phyloP scores from a whole-genome alignment of 2,329 filamentous ascomycete genomes.

The Cryoendolithus antarcticus region DNA sequence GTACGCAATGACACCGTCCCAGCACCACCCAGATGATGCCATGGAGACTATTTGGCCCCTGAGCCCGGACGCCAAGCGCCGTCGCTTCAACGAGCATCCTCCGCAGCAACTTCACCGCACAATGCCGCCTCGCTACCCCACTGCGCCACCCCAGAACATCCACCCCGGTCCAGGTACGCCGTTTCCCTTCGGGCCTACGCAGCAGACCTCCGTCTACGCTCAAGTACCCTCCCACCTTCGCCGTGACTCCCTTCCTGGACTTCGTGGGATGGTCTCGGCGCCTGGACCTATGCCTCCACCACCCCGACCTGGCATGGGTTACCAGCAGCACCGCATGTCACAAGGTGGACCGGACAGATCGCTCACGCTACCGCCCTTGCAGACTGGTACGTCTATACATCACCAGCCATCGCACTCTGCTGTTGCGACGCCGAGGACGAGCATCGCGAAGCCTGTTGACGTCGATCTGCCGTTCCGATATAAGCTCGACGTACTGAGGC shows the following conservation, averaged over 20 bases:
- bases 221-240: slow-evolving; percentile 19
- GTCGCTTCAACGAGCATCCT: slow-evolving; percentile 42
- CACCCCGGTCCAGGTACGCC: slow-evolving; percentile 25
- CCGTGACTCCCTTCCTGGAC: slow-evolving; percentile 31
- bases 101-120: slow-evolving; percentile 28
- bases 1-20: slow-evolving; percentile 19
- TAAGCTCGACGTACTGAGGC: slow-evolving; percentile 65
- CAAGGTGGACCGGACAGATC: slow-evolving; percentile 33
- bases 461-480: slow-evolving; percentile 52
- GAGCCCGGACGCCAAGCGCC: slow-evolving; percentile 49
- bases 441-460: no score
- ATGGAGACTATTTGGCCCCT: slow-evolving; percentile 25
- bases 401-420: no score
- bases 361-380: slow-evolving; percentile 41
- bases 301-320: slow-evolving; percentile 33
- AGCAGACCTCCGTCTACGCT: slow-evolving; percentile 29
- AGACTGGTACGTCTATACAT: slow-evolving; percentile 23
- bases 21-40: slow-evolving; percentile 22
- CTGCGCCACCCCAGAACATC: slow-evolving; percentile 6
- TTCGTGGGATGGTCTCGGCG: slow-evolving; percentile 18
- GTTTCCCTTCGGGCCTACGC: slow-evolving; percentile 27
- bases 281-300: slow-evolving; percentile 41
- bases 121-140: slow-evolving; percentile 19
- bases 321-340: slow-evolving; percentile 22
- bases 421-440: no score